phyloP scores from a whole-genome alignment of 2,329 filamentous ascomycete genomes.

The Nemania sp. region DNA sequence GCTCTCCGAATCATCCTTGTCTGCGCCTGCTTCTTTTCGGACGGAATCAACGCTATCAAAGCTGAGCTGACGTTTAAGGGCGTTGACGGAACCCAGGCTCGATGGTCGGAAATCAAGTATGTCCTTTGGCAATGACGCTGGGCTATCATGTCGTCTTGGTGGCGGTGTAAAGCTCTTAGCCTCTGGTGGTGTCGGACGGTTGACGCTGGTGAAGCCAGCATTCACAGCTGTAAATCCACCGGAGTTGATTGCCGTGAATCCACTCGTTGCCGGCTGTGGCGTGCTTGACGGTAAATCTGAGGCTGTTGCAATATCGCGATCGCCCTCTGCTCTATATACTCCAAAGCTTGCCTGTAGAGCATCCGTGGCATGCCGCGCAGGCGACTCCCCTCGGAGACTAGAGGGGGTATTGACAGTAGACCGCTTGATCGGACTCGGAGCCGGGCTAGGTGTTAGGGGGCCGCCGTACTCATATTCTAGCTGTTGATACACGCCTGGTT shows the following conservation, averaged over 20 bases:
- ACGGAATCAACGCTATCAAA: constrained; percentile 56
- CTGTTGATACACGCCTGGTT: constrained; percentile 95
- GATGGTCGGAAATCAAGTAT: constrained; percentile 68
- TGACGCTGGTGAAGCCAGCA: constrained; percentile 68
- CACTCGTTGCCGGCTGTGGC: constrained; percentile 49
- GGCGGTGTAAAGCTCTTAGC: constrained; percentile 66
- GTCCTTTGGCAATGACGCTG: constrained; percentile 65
- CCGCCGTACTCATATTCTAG: constrained; percentile 92
- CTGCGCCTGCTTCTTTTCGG: constrained; percentile 52
- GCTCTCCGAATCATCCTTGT: constrained; percentile 64
- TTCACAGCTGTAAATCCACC: constrained; percentile 78
- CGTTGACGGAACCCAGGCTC: constrained; percentile 57
- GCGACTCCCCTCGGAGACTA: constrained; percentile 66
- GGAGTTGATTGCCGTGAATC: constrained; percentile 65
- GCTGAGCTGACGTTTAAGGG: constrained; percentile 79
- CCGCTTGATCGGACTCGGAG: constrained; percentile 71
- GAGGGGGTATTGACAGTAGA: constrained; percentile 64
- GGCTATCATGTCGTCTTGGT: constrained; percentile 63
- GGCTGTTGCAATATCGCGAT: constrained; percentile 53
- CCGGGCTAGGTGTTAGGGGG: constrained; percentile 77
- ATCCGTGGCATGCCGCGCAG: constrained; percentile 62
- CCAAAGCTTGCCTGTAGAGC: constrained; percentile 55
- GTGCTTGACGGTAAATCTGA: constrained; percentile 49
- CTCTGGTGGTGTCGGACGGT: constrained; percentile 52
- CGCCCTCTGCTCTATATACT: constrained; percentile 50